Evolutionary conservation across 2,329 filamentous ascomycete species (phyloP).

Genomic region (Tolypocladium pustulatum): DNA sequence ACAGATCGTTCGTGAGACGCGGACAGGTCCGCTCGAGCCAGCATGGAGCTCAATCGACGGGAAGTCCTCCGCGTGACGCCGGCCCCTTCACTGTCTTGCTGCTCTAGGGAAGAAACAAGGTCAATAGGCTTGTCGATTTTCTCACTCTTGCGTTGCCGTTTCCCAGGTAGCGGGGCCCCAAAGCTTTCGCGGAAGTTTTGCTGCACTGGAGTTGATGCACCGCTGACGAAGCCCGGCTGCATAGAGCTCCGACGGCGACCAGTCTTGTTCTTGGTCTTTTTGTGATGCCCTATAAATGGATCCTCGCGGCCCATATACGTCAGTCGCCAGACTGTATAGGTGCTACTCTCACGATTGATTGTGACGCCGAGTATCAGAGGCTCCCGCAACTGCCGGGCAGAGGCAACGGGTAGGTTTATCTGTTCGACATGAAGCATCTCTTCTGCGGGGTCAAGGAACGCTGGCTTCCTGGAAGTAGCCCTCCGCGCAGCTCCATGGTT

Average conservation of each 20-base stretch:
- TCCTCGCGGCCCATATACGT: conserved; percentile 64
- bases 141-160: conserved; percentile 41
- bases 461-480: conserved; percentile 28
- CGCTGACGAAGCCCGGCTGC: conserved; percentile 60
- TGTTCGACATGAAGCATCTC: conserved; percentile 76
- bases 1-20: conserved; percentile 70
- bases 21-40: conserved; percentile 78
- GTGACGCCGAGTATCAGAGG: conserved; percentile 69
- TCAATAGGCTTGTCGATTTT: conserved; percentile 44
- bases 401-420: conserved; percentile 42
- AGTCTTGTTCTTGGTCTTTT: conserved; percentile 33
- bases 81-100: conserved; percentile 46
- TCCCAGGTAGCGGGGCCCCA: conserved; percentile 45
- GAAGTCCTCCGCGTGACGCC: conserved; percentile 48
- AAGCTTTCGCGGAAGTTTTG: conserved; percentile 69
- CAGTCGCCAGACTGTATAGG: conserved; percentile 78
- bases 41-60: conserved; percentile 79
- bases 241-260: conserved; percentile 51
- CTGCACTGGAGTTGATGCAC: conserved; percentile 66
- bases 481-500: conserved; percentile 16
- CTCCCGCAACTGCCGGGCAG: conserved; percentile 25
- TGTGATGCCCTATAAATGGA: conserved; percentile 34
- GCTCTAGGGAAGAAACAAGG: conserved; percentile 60
- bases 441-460: conserved; percentile 63
- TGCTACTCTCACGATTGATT: conserved; percentile 62